Evolutionary conservation across 2,329 filamentous ascomycete genomes (phyloP), one percentile per base, ranked within the genome.

Genomic region (Neophaeococcomyces aloes): DNA sequence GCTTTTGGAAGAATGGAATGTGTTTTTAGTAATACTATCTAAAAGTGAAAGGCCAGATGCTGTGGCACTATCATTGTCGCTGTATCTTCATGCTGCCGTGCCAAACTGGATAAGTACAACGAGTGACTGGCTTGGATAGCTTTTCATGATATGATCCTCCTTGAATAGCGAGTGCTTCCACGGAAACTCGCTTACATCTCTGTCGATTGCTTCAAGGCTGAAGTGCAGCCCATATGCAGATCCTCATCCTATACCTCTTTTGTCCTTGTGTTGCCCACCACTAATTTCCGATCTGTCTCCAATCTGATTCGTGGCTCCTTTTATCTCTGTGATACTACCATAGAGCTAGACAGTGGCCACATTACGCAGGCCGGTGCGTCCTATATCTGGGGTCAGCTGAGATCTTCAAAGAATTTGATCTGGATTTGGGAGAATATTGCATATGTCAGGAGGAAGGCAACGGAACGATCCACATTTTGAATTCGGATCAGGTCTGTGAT

Each of bases 401-500:
- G n/a, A 18, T 29, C 30, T 15, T 25, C 7, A 3, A 25, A 11
- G 18, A 14, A 19, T 13, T 17, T 34, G 19, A 23, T n/a, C 14
- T 15, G n/a, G 3, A 5, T 18, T 44, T 27, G 42, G 38, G 42
- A 38, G 43, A 44, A 21, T 33, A 35, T 17, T 14, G 21, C n/a
- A 3, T 32, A 17, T 29, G 15, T 36, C 31, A 31, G 32, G 21
- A 45, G 21, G 30, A 33, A 35, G 29, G 14, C 33, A 17, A 39
- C 43, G 30, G 37, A 45, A 40, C 40, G 31, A 33, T 45, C 31
- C 37, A 40, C 43, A 45, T 34, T 11, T 34, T 82, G 72, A 86
- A 94, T 82, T 82, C 83, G 82, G 81, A 79, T 75, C 77, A 76
- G 72, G 74, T 77, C 73, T 75, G 68, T 70, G 61, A 60, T 93